Percentiles rank a stretch among this genome's conserved stretches.
These are phyloP conservation scores for Tuctoria greenei DNA, from an alignment of 176 grass and related monocot species.

Conservation along the genomic window DNA sequence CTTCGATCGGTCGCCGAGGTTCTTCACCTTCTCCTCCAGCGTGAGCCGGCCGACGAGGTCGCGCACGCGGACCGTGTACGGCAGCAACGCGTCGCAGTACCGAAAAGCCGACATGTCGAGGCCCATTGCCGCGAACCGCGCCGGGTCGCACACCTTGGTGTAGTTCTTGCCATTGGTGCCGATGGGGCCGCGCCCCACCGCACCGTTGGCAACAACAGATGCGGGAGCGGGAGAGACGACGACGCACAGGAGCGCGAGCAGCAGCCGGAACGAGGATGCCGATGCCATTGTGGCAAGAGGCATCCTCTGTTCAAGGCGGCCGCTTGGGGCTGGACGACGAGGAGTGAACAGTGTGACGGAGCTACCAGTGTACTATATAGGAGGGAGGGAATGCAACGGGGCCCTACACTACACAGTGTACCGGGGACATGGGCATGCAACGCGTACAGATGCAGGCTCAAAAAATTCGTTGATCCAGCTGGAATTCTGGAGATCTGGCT, in stretches of 20 bases:
- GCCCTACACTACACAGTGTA: too few relatives aligned
- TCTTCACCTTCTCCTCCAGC: slow-evolving; percentile 53
- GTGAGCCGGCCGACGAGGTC: slow-evolving; percentile 46
- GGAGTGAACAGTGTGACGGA: not conserved
- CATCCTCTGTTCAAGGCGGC: slow-evolving; percentile 23
- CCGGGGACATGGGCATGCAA: not conserved
- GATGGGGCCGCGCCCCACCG: slow-evolving; percentile 50
- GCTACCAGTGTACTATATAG: not conserved
- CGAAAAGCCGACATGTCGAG: slow-evolving; percentile 31
- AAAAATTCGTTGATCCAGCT: not conserved
- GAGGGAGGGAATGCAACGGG: not conserved
- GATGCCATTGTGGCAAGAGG: slow-evolving; percentile 45
- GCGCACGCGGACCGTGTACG: slow-evolving; percentile 41
- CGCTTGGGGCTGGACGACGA: not conserved
- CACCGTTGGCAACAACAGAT: slow-evolving; percentile 1
- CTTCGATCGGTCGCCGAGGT: slow-evolving; percentile 42
- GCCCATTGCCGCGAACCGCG: slow-evolving; percentile 41
- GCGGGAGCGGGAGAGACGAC: not conserved
- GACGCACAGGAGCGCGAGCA: slow-evolving; percentile 30
- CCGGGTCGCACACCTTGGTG: slow-evolving; percentile 57
- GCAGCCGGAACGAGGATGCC: slow-evolving; percentile 43
- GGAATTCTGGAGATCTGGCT: not conserved
- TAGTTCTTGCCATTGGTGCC: slow-evolving; percentile 49
- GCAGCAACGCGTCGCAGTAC: slow-evolving; percentile 50
- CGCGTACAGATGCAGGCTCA: not conserved